Evolutionary conservation across 2,329 filamentous ascomycete species (phyloP).

Genomic region (Talaromyces amestolkiae): DNA sequence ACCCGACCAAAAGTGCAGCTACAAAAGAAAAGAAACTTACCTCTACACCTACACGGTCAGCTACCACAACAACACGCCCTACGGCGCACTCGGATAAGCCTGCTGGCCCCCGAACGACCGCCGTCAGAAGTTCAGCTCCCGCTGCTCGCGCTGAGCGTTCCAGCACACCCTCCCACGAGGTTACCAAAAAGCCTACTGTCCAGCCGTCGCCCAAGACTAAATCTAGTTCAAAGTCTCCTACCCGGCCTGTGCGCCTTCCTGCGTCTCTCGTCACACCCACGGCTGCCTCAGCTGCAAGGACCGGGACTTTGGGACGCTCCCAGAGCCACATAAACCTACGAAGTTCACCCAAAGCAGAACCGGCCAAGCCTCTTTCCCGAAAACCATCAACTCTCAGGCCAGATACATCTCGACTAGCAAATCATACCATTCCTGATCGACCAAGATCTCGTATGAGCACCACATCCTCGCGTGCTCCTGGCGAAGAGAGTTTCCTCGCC

Average conservation of each 20-base stretch:
- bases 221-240: slow-evolving; percentile 38
- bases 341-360: slow-evolving; percentile 16
- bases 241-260: slow-evolving; percentile 40
- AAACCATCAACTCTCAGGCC: slow-evolving; percentile 38
- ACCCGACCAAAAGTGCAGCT: slow-evolving; percentile 23
- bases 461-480: slow-evolving; percentile 36
- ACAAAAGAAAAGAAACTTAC: slow-evolving; percentile 25
- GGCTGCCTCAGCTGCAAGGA: slow-evolving; percentile 40
- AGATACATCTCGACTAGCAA: slow-evolving; percentile 29
- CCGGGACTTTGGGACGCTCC: slow-evolving; percentile 25
- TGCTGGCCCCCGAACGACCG: slow-evolving; percentile 26
- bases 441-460: slow-evolving; percentile 44
- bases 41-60: slow-evolving; percentile 25
- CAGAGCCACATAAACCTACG: slow-evolving; percentile 27
- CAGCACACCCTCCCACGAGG: slow-evolving; percentile 31
- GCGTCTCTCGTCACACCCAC: slow-evolving; percentile 42
- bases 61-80: slow-evolving; percentile 23
- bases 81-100: slow-evolving; percentile 29
- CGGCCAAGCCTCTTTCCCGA: slow-evolving; percentile 31
- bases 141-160: slow-evolving; percentile 25
- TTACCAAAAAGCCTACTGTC: slow-evolving; percentile 26
- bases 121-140: slow-evolving; percentile 21
- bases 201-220: slow-evolving; percentile 28
- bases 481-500: slow-evolving; percentile 48
- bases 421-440: slow-evolving; percentile 33